Evolutionary conservation across 2,329 filamentous ascomycete species (phyloP), one percentile per base, ranked within the genome.

Genomic region (Pseudogymnoascus sp.): DNA sequence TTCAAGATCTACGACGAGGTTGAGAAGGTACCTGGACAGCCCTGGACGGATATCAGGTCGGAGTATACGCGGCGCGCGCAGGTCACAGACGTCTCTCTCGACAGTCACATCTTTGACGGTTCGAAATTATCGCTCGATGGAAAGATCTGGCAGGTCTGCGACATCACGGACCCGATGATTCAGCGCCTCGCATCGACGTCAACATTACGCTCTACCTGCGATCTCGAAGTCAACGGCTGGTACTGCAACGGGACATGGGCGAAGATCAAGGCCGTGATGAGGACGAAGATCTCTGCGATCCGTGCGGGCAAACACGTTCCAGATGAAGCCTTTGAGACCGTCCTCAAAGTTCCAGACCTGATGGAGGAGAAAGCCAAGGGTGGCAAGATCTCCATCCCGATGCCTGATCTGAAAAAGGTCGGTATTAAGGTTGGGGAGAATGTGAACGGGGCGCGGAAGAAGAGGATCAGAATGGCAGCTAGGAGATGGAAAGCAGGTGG

Each of bases 91-190:
- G 36, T 57, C 12, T 60, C 64, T 35, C 74, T 73, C 18, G 72
- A 76, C 30, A 86, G 80, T 60, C 92, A 97, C 72, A 77, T 93
- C 1, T 97, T 97, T 73, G 90, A 95, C 64, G 93, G 93, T 53
- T 79, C 85, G 62, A 82, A 81, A 2, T 84, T 93, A 60, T 84
- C 84, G 14, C 82, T 83, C 1, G 91, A 96, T 69, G 91, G 91
- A 38, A 94, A 94, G 69, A 87, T 94, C 58, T 99, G 91, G 88
- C 94, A 97, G 77, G 82, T 95, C 25, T 96, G 91, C 75, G 94
- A 99, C 72, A 87, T 97, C 60, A 88, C 84, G 0, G 93, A 97
- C 68, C 89, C 91, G 0, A 70, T 92, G 1, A 78, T 97, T 1
- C 76, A 78, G 0, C 73, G 78, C 9, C 76, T 97, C 2, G 79